Percentiles rank a stretch among this genome's conserved stretches.
phyloP scores from a whole-genome alignment of 441 rosid genomes.

The Populus trichocarpa region DNA sequence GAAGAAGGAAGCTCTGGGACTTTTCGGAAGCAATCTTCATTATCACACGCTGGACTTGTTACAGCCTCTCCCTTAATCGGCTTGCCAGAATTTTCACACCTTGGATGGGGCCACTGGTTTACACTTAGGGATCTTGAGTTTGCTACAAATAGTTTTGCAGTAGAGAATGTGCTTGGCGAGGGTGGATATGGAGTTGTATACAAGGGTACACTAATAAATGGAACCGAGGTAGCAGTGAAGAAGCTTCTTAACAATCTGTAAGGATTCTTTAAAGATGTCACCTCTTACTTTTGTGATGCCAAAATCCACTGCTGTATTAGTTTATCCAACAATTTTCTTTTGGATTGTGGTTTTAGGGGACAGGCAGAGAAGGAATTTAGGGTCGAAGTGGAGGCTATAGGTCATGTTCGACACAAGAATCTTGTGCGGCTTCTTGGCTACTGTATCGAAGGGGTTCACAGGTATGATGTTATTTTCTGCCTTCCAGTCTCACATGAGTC shows the following conservation, averaged over 20 bases:
- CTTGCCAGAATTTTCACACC: slow-evolving; percentile 84
- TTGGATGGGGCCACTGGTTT: slow-evolving; percentile 99
- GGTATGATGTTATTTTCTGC: slow-evolving; percentile 36
- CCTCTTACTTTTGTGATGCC: slow-evolving; percentile 10
- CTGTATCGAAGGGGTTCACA: slow-evolving; percentile 85
- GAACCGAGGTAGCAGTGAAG: slow-evolving; percentile 93
- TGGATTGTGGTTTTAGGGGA: slow-evolving; percentile 46
- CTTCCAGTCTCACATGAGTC: slow-evolving; percentile 1
- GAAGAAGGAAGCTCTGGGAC: slow-evolving; percentile 87
- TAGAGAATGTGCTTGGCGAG: slow-evolving; percentile 89
- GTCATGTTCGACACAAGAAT: slow-evolving; percentile 94
- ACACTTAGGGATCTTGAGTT: slow-evolving; percentile 94
- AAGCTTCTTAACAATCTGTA: slow-evolving; percentile 93
- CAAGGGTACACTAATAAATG: slow-evolving; percentile 30
- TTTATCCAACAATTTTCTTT: background rate
- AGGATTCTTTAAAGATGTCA: slow-evolving; percentile 28
- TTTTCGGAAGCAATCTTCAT: slow-evolving; percentile 48
- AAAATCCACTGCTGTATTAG: background rate
- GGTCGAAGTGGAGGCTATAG: slow-evolving; percentile 95
- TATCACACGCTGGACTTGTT: slow-evolving; percentile 47
- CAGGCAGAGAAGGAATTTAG: slow-evolving; percentile 93
- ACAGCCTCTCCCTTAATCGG: slow-evolving; percentile 84
- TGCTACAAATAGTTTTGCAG: slow-evolving; percentile 72
- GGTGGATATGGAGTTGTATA: slow-evolving; percentile 98
- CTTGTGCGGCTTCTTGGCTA: slow-evolving; percentile 30